These are phyloP conservation scores for Puya raimondii DNA, from an alignment of 176 grass and related monocot species.

Conservation along the genomic window DNA sequence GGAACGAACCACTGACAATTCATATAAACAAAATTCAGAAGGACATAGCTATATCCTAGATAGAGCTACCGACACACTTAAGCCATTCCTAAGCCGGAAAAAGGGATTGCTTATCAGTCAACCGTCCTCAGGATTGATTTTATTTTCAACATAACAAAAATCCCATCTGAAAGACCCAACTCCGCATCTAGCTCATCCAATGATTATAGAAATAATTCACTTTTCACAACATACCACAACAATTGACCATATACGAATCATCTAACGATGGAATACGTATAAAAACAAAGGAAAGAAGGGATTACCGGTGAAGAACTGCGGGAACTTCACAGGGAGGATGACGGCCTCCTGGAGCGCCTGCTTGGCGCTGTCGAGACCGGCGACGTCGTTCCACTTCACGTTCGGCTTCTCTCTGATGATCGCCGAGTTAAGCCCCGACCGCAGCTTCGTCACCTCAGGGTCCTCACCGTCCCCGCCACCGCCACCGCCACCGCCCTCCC, in stretches of 20 bases:
- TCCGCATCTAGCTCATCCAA: background rate
- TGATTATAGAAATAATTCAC: background rate
- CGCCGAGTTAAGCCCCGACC: conserved; percentile 77
- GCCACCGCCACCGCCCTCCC: conserved; percentile 39
- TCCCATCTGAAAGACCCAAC: no score
- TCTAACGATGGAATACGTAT: background rate
- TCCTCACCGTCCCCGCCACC: conserved; percentile 47
- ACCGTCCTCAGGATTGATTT: no score
- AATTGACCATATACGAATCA: background rate
- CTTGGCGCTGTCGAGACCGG: conserved; percentile 83
- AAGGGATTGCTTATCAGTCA: no score
- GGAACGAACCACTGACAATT: no score
- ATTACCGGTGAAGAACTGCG: conserved; percentile 96
- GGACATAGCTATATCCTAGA: no score
- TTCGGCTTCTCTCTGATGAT: conserved; percentile 96
- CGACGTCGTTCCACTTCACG: conserved; percentile 98
- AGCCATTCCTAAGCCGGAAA: no score
- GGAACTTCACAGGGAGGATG: conserved; percentile 97
- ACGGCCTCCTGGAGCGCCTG: conserved; percentile 97
- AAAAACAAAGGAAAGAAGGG: background rate
- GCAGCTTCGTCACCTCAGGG: conserved; percentile 77
- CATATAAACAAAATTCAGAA: no score
- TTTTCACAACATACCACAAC: background rate
- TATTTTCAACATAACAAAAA: no score
- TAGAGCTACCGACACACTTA: no score